phyloP scores from a whole-genome alignment of 805 yeast species.

The Wickerhamiella dianesei region DNA sequence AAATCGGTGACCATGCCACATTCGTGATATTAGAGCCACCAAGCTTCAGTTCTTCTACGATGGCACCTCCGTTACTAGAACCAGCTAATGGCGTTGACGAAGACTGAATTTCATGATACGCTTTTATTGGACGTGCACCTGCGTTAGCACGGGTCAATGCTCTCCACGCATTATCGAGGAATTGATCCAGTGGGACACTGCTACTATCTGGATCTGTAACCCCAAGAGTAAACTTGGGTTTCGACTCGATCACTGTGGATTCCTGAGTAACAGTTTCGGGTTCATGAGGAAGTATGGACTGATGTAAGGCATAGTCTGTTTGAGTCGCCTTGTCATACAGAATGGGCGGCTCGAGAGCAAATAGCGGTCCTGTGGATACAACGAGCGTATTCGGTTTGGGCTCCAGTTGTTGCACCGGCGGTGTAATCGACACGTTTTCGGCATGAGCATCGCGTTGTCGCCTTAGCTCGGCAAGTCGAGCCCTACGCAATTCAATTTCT shows the following conservation, averaged over 20 bases:
- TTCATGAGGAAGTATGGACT: neutral
- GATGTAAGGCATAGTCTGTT: neutral
- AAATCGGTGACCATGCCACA: constrained; percentile 27
- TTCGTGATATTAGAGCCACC: constrained; percentile 19
- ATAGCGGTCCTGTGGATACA: constrained; percentile 1
- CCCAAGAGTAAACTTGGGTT: neutral
- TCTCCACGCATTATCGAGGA: constrained; percentile 22
- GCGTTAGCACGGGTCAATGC: constrained; percentile 22
- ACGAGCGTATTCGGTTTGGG: neutral
- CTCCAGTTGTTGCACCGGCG: constrained; percentile 9
- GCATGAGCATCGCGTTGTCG: constrained; percentile 30
- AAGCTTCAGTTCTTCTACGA: neutral
- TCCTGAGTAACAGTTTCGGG: neutral
- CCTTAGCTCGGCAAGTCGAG: constrained; percentile 38
- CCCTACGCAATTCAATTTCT: constrained; percentile 41
- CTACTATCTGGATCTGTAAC: constrained; percentile 5
- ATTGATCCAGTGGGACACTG: constrained; percentile 9
- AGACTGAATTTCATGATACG: constrained; percentile 15
- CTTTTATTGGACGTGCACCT: neutral
- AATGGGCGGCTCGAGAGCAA: constrained; percentile 3
- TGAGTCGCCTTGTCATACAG: constrained; percentile 4
- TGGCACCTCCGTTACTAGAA: constrained; percentile 1
- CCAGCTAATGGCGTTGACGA: constrained; percentile 22
- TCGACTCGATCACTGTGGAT: neutral
- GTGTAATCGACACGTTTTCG: constrained; percentile 6